Evolutionary conservation across 371 early-diverging fungal genomes (phyloP).

Genomic region (Batkoa obscura): DNA sequence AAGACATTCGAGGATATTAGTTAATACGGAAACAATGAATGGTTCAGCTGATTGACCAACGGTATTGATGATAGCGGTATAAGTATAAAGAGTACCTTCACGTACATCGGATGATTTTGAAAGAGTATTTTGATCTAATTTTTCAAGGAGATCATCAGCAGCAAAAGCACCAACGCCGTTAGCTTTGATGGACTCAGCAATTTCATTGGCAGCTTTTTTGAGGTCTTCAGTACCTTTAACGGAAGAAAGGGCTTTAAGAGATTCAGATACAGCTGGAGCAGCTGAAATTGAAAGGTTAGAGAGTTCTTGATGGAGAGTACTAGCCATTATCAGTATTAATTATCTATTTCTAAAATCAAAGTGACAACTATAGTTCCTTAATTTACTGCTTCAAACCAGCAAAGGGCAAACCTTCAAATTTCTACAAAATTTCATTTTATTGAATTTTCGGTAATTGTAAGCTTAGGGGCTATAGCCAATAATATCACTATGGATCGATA

Average conservation of each 20-base stretch:
- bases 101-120: slow-evolving; percentile 31
- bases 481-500: too few species aligned
- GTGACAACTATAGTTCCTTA: too few species aligned
- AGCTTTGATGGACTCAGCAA: background rate
- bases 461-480: too few species aligned
- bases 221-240: background rate
- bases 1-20: slow-evolving; percentile 22
- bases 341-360: too few species aligned
- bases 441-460: too few species aligned
- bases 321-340: too few species aligned
- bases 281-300: background rate
- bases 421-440: too few species aligned
- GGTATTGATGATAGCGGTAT: slow-evolving; percentile 18
- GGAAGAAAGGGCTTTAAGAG: background rate
- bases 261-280: background rate
- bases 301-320: background rate
- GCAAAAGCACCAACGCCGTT: slow-evolving; percentile 2
- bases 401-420: too few species aligned
- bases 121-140: background rate
- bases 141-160: background rate
- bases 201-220: background rate
- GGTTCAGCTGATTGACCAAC: slow-evolving; percentile 28
- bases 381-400: too few species aligned
- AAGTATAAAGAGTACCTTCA: slow-evolving; percentile 31
- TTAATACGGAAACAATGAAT: slow-evolving; percentile 26